Base-by-base conservation (phyloP, 2,329 filamentous ascomycete genomes). In the Dothideomycetes sp. region DNA sequence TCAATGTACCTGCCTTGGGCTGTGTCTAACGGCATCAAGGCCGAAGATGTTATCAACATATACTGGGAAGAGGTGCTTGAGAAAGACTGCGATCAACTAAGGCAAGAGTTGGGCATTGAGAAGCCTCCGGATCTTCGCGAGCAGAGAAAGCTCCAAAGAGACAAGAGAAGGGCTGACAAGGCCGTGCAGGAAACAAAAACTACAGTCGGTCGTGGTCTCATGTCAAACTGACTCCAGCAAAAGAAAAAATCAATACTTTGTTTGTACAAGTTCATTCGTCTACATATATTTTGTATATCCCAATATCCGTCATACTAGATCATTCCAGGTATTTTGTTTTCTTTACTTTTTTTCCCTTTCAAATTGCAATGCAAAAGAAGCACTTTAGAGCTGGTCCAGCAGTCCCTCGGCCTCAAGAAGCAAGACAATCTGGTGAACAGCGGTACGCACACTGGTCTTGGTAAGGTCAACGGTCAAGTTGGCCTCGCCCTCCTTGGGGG, bases 31-130 rank as follows among this genome's bases (percentile, higher is more conserved):
- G 91, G 91, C 11, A 61, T 86, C 49, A 66, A 74, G 41, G 74
- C 78, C 33, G 77, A 82, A 53, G 84, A 94, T 56, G 69, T 96
- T 23, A 88, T 98, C 50, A 95, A 95, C 61, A 80, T 98, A 1
- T 98, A 94, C 58, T 98, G 91, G 91, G 91, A 98, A 64, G 86
- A 96, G 68, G 76, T 89, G 65, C 64, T 98, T 50, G 81, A 88
- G 65, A 84, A 78, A 43, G 81, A 94, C 61, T 84, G 94, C 18
- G 72, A 77, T 37, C 83, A 80, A 49, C 57, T 98, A 58, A 74
- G 91, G 49, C 61, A 56, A 4, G 73, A 87, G 57, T 59, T 98
- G 52, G 80, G 84, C 2, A 87, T 98, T 41, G 86, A 96, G 67
- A 78, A 76, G 57, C 91, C 91, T 24, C 85, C 88, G 6, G 87